Base-by-base conservation (phyloP, 179 eudicot species). In the Spinacia oleracea region DNA sequence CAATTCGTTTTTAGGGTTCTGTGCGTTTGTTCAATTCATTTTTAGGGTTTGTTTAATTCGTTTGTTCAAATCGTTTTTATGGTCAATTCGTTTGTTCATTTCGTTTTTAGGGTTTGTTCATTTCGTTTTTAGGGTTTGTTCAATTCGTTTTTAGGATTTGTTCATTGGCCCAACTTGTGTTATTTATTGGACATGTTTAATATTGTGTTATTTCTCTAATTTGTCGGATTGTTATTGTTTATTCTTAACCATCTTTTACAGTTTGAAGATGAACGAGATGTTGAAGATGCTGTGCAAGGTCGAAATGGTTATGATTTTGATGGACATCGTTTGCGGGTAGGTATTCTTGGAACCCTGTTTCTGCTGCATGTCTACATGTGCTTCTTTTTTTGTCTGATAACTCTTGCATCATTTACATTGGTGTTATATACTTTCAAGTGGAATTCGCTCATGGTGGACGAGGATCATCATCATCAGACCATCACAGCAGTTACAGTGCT, bases 401-500 rank as follows among this genome's bases (percentile, higher is more conserved):
- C 25, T 21, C 11, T 66, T 53, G 62, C 6, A 70, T 69, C 1
- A 67, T n/a, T 45, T 20, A 12, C 35, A 9, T 65, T 21, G 12
- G 14, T 58, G 6, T n/a, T 71, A 0, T 75, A 3, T 50, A 40
- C 43, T 77, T n/a, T 29, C 73, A 94, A 97, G 98, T 94, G 83
- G 96, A 94, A 83, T 87, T 90, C 83, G 97, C 98, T 21, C 98
- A 91, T 85, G 96, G 98, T 34, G 92, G 98, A 29, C 87, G 93
- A 78, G 91, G 89, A 64, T 78, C 89, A 29, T 84, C 93, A 48
- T 89, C 97, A 35, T 82, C 83, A 29, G 97, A 94, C 72, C 92
- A 91, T 59, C 43, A 84, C 68, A 89, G 93, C 84, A 90, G 91
- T 81, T 85, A 87, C 56, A 82, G 91, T 60, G 51, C 89, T 63